phyloP scores from a whole-genome alignment of 768 basidiomycete genomes.

The Austroboletus eburneus region DNA sequence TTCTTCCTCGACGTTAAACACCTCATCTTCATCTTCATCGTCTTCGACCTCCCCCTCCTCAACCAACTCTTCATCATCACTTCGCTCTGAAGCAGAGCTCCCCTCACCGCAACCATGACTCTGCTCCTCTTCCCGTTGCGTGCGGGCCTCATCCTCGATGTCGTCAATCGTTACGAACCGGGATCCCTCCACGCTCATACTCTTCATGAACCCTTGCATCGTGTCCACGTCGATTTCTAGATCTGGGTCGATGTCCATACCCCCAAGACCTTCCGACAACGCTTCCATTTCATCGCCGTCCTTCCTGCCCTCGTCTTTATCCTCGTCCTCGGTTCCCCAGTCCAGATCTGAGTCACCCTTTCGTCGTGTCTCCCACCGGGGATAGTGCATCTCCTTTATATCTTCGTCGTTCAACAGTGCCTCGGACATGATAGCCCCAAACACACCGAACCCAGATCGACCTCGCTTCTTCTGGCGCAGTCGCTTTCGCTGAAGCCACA shows the following conservation, averaged over 20 bases:
- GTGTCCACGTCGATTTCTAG: constrained; percentile 42
- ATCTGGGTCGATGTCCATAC: constrained; percentile 67
- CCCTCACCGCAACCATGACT: constrained; percentile 22
- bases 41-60: constrained; percentile 26
- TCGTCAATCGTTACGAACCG: constrained; percentile 62
- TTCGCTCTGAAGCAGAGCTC: constrained; percentile 25
- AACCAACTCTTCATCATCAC: constrained; percentile 26
- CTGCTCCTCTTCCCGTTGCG: constrained; percentile 47
- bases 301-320: constrained; percentile 19
- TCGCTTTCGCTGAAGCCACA: constrained; percentile 8
- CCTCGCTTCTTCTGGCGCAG: constrained; percentile 17
- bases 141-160: constrained; percentile 49
- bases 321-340: constrained; percentile 51
- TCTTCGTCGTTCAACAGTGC: constrained; percentile 39
- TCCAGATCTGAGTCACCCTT: constrained; percentile 65
- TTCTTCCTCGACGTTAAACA: constrained; percentile 44
- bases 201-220: constrained; percentile 51
- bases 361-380: constrained; percentile 48
- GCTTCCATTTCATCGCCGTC: constrained; percentile 25
- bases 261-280: constrained; percentile 34
- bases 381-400: constrained; percentile 30
- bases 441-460: constrained; percentile 39
- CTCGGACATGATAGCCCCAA: constrained; percentile 55
- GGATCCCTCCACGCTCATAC: constrained; percentile 47
- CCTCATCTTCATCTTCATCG: constrained; percentile 34